Evolutionary conservation across 768 basidiomycete genomes (phyloP).

Genomic region (Leccinum fibrillosum): DNA sequence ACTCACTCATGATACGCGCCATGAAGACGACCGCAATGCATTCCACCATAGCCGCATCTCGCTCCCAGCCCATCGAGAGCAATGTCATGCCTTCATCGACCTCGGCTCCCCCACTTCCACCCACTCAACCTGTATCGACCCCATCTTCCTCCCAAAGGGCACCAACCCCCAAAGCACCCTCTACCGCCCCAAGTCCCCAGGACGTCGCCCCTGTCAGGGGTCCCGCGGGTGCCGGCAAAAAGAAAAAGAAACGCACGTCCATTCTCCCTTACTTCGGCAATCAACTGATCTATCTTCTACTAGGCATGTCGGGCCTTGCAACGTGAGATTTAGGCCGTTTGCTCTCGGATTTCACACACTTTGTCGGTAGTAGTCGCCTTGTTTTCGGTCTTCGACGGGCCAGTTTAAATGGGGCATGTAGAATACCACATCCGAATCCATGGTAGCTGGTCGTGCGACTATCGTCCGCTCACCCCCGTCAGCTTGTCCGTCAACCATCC

Average conservation of each 20-base stretch:
- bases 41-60: conserved; percentile 51
- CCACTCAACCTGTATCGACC: conserved; percentile 27
- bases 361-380: background rate
- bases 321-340: conserved; percentile 10
- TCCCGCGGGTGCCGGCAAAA: conserved; percentile 53
- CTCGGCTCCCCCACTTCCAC: conserved; percentile 22
- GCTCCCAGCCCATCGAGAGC: conserved; percentile 29
- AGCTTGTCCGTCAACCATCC: conserved; percentile 79
- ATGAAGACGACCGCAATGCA: conserved; percentile 79
- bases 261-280: background rate
- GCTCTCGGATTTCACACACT: background rate
- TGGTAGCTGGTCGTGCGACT: background rate
- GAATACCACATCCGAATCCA: background rate
- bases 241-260: conserved; percentile 71
- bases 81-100: conserved; percentile 24
- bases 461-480: conserved; percentile 58
- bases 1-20: conserved; percentile 65
- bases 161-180: conserved; percentile 31
- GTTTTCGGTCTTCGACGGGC: background rate
- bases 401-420: background rate
- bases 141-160: conserved; percentile 32
- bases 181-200: conserved; percentile 38
- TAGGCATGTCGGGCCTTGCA: conserved; percentile 26
- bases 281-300: conserved; percentile 8
- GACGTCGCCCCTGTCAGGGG: conserved; percentile 45